phyloP scores from a whole-genome alignment of 148 eudicot species.

The Spergularia marina region DNA sequence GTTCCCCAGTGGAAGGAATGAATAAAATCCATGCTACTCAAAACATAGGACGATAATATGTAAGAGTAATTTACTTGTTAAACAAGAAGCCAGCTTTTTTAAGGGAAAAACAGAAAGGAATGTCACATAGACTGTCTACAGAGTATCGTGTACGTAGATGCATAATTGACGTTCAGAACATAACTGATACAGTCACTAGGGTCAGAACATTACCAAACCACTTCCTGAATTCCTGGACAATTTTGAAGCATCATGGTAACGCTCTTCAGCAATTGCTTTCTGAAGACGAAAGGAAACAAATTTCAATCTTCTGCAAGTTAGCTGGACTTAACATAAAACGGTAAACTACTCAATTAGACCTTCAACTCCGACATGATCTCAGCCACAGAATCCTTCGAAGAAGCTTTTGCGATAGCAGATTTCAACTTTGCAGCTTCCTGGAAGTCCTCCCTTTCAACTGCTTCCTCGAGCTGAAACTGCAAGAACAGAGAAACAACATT shows the following conservation, averaged over 20 bases:
- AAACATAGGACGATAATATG: too few relatives aligned
- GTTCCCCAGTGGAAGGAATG: too few relatives aligned
- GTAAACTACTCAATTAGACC: conserved; percentile 35
- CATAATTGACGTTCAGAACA: neutral
- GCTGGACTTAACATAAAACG: neutral
- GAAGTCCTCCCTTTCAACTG: conserved; percentile 90
- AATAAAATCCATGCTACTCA: too few relatives aligned
- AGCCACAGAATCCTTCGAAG: conserved; percentile 79
- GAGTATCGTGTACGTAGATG: too few relatives aligned
- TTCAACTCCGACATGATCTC: conserved; percentile 77
- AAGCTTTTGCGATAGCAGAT: conserved; percentile 63
- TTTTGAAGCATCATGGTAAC: conserved; percentile 91
- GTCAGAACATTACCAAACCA: conserved; percentile 68
- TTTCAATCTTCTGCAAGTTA: neutral
- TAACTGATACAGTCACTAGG: neutral
- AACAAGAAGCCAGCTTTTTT: too few relatives aligned
- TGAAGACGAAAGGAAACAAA: conserved; percentile 33
- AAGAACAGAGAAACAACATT: conserved; percentile 1
- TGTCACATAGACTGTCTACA: too few relatives aligned
- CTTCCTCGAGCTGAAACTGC: conserved; percentile 94
- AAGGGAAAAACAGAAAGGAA: too few relatives aligned
- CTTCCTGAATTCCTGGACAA: conserved; percentile 80
- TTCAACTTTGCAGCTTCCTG: conserved; percentile 89
- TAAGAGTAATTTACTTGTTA: too few relatives aligned
- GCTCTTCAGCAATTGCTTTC: conserved; percentile 89